A percentile compares a stretch with the other conserved stretches of the same genome.
Evolutionary conservation across 345 rosid species (phyloP).

Genomic region (Sonneratia caseolaris): DNA sequence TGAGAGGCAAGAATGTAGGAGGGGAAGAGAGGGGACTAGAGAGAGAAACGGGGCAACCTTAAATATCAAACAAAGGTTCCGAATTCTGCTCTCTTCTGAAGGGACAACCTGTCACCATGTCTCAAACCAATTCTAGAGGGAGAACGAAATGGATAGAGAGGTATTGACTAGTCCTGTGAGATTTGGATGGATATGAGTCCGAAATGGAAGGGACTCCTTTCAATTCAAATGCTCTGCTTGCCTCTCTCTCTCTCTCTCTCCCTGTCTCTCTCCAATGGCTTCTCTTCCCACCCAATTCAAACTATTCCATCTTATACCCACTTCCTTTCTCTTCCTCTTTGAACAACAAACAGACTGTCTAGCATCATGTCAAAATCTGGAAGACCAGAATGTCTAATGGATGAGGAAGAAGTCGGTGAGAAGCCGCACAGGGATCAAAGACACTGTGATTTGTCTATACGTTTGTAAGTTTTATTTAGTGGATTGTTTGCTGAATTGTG

Average conservation of each 20-base stretch:
- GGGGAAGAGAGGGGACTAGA: neutral
- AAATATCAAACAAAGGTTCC: neutral
- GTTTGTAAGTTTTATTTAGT: too few species aligned
- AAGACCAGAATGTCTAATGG: too few species aligned
- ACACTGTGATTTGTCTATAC: too few species aligned
- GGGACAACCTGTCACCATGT: neutral
- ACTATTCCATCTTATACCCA: neutral
- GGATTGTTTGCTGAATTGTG: too few species aligned
- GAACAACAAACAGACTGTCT: too few species aligned
- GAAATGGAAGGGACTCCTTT: neutral
- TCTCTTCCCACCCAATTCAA: constrained; percentile 7
- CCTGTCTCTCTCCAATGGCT: neutral
- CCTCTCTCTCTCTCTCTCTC: neutral
- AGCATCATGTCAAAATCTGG: too few species aligned
- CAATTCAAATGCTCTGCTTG: neutral
- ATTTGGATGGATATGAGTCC: neutral
- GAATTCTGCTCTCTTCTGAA: neutral
- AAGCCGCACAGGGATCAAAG: too few species aligned
- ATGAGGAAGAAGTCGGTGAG: too few species aligned
- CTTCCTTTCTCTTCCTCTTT: too few species aligned
- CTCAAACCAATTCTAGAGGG: neutral
- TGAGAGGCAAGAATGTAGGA: neutral
- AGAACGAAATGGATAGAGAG: constrained; percentile 1
- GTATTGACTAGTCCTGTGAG: neutral
- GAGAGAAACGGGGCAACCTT: neutral